These are phyloP conservation scores for Lipomyces japonicus DNA, from an alignment of 805 yeast genomes.

Conservation along the genomic window DNA sequence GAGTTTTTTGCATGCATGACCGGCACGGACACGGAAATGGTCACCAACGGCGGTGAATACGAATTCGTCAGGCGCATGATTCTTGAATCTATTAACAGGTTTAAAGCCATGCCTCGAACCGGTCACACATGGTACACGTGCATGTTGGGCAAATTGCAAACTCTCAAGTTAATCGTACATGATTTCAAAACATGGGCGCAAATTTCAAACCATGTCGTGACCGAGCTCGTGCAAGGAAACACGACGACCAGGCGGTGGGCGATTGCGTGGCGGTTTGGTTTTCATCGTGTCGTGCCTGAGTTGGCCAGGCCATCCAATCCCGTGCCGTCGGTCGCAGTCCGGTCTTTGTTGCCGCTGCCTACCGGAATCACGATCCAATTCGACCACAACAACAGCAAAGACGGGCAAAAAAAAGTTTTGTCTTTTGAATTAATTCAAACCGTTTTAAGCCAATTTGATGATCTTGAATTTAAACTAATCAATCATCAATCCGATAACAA, in stretches of 20 bases:
- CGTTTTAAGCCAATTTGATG: slow-evolving; percentile 10
- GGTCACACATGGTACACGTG: slow-evolving; percentile 42
- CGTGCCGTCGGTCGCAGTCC: not conserved
- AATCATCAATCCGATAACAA: not conserved
- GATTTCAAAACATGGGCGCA: slow-evolving; percentile 3
- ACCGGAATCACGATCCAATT: not conserved
- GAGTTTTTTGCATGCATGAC: too few relatives aligned
- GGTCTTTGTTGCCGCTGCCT: slow-evolving; percentile 3
- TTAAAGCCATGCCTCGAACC: not conserved
- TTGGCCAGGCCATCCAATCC: slow-evolving; percentile 6
- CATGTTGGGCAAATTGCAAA: slow-evolving; percentile 37
- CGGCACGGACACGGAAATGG: slow-evolving; percentile 42
- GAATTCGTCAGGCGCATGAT: slow-evolving; percentile 42
- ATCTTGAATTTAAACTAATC: not conserved
- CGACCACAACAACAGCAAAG: not conserved
- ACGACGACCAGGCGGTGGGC: slow-evolving; percentile 28
- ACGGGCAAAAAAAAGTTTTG: not conserved
- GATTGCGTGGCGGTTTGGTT: slow-evolving; percentile 24
- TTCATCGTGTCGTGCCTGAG: slow-evolving; percentile 6
- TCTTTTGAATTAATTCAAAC: not conserved
- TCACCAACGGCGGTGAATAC: slow-evolving; percentile 48
- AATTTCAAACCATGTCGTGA: slow-evolving; percentile 22
- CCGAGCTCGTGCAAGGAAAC: slow-evolving; percentile 26
- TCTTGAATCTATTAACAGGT: slow-evolving; percentile 33
- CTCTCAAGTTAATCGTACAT: slow-evolving; percentile 10